Base-by-base conservation (phyloP, 1,139 yeast species). In the Lodderomyces margitis region DNA sequence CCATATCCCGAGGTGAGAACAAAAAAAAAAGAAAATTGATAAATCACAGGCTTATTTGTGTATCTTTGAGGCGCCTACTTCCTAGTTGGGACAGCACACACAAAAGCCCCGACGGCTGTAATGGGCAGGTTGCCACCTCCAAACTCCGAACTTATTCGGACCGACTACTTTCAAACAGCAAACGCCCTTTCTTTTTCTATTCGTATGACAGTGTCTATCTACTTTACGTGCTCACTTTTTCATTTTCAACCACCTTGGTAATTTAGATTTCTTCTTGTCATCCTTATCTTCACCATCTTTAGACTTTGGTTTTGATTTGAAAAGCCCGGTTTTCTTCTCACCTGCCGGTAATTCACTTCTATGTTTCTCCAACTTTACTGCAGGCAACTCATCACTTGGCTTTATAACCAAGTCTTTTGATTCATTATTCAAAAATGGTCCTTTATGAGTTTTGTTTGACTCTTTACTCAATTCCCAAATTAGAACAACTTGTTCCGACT, bases 321-420 rank as follows among this genome's bases (percentile, higher is more conserved):
- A 27, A 24, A 35, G n/a, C 2, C 37, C 28, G 33, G 35, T 16
- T 11, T 38, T 24, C n/a, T 14, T 16, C 7, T 36, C 42, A 14
- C 50, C 55, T 25, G 47, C 55, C n/a, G 62, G 61, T 27, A 68
- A 48, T 16, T 56, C 51, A 2, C 58, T 56, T 45, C 76, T 56
- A 35, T 58, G 58, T 2, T 52, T 49, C 35, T 72, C 78, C 36
- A 70, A 49, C 14, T 62, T 53, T 17, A 71, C 60, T 42, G 68
- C 75, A 2, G 75, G 78, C 24, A 74, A 64, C 19, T 74, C 70
- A 21, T 52, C 53, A 28, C 59, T 56, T 9, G 48, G 48, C 41
- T 57, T 61, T 15, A 55, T 45, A 4, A 51, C 55, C 11, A 46
- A 46, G 5, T 54, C 45, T 9, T 30, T 21, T 8, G 34, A 19